Evolutionary conservation across 257 asterid species (phyloP).

Genomic region (Salvia rosmarinus): DNA sequence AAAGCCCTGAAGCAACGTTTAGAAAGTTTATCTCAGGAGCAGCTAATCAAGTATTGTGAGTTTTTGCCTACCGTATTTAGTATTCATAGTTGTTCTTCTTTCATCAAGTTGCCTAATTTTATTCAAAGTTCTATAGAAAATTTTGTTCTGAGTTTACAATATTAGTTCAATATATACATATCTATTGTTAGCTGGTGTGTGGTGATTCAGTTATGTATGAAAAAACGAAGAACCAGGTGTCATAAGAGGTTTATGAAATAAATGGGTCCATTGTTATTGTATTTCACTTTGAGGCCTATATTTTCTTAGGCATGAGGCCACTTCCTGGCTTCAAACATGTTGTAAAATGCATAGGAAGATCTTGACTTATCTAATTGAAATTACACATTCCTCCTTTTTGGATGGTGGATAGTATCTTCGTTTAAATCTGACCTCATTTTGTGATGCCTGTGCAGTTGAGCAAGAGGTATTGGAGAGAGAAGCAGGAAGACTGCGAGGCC

Average conservation of each 20-base stretch:
- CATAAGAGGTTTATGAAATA: background rate
- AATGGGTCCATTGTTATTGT: background rate
- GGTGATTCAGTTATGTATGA: background rate
- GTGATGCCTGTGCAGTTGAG: constrained; percentile 70
- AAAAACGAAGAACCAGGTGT: background rate
- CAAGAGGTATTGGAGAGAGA: constrained; percentile 93
- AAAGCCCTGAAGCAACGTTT: constrained; percentile 88
- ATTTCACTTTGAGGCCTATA: too few relatives aligned
- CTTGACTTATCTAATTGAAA: background rate
- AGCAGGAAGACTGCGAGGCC: constrained; percentile 64
- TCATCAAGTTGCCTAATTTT: constrained; percentile 1
- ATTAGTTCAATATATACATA: background rate
- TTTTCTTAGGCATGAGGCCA: background rate
- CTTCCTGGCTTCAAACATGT: constrained; percentile 2
- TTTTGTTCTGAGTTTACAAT: background rate
- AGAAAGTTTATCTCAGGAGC: constrained; percentile 87
- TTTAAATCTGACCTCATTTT: constrained; percentile 1
- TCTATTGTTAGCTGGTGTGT: background rate
- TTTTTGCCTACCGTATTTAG: constrained; percentile 27
- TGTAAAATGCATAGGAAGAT: background rate
- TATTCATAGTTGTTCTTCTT: constrained; percentile 1
- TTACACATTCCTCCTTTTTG: background rate
- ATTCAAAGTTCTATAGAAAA: background rate
- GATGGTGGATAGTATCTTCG: background rate
- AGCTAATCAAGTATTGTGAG: constrained; percentile 83